Base-by-base conservation (phyloP, 805 yeast species). In the Ogataea salicorniae region DNA sequence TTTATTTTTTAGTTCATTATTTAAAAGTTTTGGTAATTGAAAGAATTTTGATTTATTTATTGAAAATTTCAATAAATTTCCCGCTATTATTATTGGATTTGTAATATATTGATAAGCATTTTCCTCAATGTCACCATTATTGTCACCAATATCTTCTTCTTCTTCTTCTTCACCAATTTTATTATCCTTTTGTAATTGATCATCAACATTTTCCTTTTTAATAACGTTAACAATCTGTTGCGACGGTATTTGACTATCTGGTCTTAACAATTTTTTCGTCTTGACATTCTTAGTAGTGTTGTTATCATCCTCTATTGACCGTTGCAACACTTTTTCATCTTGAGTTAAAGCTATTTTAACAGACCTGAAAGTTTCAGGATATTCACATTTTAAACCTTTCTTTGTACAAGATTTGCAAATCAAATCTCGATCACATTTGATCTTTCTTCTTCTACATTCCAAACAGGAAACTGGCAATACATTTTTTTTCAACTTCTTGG, bases 301-400 rank as follows among this genome's bases (percentile, higher is more conserved):
- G 26, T 2, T 22, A 11, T 37, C 39, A 22, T 18, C 16, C 20
- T 20, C 26, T 5, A 11, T 8, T 20, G 18, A 5, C 15, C 23
- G 39, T 14, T 20, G 20, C 4, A 6, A 13, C 6, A 20, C 5
- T 20, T 9, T 20, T 9, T 37, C 17, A 17, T 34, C 33, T 11
- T 29, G 17, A 11, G 38, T 16, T 5, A 34, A 44, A 20, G 37
- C 50, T n/a, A 64, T 54, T 48, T 63, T 66, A 29, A 70, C 70
- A 37, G 75, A 73, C 52, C 79, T 59, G 51, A 73, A 74, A 1
- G 74, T 73, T 15, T 73, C 64, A 3, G 79, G 79, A 49, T 70
- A 74, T 35, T 63, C 67, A 57, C 79, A 74, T 2, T 55, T 57
- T 11, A 70, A 63, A 7, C 60, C 59, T 43, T 73, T 60, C 43